A percentile compares a stretch with the other conserved stretches of the same genome.
Conservation (phyloP, 495 filamentous ascomycete genomes). For the Annulohypoxylon nitens region DNA sequence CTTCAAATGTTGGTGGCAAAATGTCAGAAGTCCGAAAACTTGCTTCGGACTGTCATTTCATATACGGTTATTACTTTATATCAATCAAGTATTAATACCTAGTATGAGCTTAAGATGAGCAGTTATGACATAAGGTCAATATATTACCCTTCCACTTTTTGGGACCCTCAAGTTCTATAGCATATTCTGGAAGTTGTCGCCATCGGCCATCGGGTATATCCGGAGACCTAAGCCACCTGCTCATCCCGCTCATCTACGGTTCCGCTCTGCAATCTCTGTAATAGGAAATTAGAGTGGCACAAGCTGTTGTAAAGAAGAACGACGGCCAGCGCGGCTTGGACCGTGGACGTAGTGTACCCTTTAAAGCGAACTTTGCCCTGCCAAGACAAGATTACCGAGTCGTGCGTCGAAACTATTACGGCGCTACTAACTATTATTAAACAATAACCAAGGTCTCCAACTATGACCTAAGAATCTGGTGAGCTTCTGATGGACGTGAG, state of each 20-base stretch:
- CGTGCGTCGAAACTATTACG: conserved; percentile 2
- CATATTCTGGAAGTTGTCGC: background rate
- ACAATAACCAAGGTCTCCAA: background rate
- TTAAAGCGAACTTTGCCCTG: conserved; percentile 41
- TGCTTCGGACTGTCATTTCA: background rate
- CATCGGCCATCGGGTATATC: background rate
- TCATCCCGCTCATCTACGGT: background rate
- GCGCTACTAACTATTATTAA: conserved; percentile 12
- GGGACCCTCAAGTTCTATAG: background rate
- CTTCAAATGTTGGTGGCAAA: background rate
- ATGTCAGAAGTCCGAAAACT: background rate
- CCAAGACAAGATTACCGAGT: conserved; percentile 27
- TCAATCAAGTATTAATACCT: background rate
- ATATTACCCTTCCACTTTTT: background rate
- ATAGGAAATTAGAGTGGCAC: conserved; percentile 10
- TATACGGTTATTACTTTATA: background rate
- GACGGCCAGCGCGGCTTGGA: conserved; percentile 7
- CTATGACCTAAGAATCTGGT: conserved; percentile 2
- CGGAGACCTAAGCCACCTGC: conserved; percentile 3
- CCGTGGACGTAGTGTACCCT: conserved; percentile 11
- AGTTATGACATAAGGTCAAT: background rate
- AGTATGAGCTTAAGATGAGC: background rate
- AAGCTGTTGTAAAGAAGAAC: conserved; percentile 14
- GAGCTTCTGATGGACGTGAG: background rate
- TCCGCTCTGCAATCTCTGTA: conserved; percentile 4